These are phyloP conservation scores for Pyricularia pennisetigena DNA, from an alignment of 2,329 filamentous ascomycete species.

Conservation along the genomic window DNA sequence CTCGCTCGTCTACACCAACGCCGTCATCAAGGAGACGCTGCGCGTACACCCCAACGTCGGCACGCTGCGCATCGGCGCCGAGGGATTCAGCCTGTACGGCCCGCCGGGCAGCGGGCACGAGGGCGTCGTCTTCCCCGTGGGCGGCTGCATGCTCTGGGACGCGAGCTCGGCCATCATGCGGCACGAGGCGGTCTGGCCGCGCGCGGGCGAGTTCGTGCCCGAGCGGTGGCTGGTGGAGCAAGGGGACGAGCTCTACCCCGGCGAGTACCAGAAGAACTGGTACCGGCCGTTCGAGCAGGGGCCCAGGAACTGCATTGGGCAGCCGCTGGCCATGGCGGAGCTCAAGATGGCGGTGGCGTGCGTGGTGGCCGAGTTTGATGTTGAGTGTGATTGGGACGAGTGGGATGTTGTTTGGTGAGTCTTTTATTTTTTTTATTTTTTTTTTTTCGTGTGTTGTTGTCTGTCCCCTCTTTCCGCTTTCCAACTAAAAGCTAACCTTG, in stretches of 20 bases:
- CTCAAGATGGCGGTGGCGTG: conserved; percentile 9
- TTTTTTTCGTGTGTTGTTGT: not conserved
- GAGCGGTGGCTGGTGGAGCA: conserved; percentile 3
- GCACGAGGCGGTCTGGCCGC: not conserved
- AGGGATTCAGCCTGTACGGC: conserved; percentile 2
- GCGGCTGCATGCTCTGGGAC: conserved; percentile 3
- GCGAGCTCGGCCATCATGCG: conserved; percentile 4
- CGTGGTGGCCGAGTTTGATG: conserved; percentile 9
- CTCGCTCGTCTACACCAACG: not conserved
- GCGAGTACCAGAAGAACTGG: conserved; percentile 22
- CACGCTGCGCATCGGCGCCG: conserved; percentile 4
- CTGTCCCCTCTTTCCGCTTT: not conserved
- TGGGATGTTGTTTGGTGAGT: conserved; percentile 18
- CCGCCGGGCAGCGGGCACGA: not conserved
- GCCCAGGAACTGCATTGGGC: conserved; percentile 44
- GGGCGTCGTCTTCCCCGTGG: conserved; percentile 2
- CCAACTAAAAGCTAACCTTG: conserved; percentile 7
- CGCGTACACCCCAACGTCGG: conserved; percentile 3
- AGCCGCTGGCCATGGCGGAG: conserved; percentile 18
- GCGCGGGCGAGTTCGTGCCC: not conserved
- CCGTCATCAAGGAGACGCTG: conserved; percentile 6
- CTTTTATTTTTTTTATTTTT: not conserved
- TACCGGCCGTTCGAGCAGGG: conserved; percentile 47
- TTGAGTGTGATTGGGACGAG: conserved; percentile 9
- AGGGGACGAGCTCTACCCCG: conserved; percentile 13